phyloP scores from a whole-genome alignment of 2,329 filamentous ascomycete species.

The Exophiala lecanii-corni region DNA sequence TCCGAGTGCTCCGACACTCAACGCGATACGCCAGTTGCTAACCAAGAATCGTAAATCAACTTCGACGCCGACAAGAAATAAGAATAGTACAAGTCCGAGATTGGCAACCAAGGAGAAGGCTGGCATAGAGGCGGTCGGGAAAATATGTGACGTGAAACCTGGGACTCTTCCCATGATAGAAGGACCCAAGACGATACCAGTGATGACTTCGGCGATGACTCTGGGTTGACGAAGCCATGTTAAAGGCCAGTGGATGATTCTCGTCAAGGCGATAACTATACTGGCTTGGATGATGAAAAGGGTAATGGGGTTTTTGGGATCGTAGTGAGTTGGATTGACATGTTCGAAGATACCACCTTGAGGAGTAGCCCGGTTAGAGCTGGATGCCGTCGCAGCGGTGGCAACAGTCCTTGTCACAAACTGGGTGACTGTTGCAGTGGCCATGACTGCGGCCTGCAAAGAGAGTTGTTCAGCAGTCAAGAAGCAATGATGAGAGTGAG shows the following conservation, averaged over 20 bases:
- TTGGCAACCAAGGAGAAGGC: conserved; percentile 75
- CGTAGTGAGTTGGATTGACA: conserved; percentile 63
- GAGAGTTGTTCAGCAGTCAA: not conserved
- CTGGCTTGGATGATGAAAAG: conserved; percentile 70
- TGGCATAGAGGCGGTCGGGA: conserved; percentile 69
- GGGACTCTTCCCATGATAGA: conserved; percentile 85
- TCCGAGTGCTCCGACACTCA: conserved; percentile 71
- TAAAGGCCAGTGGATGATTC: conserved; percentile 69
- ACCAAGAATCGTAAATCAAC: conserved; percentile 74
- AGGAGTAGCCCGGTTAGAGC: conserved; percentile 39
- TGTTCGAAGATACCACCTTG: conserved; percentile 70
- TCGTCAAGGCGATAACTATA: conserved; percentile 72
- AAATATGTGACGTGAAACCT: conserved; percentile 70
- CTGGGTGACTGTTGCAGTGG: conserved; percentile 23
- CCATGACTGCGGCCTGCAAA: conserved; percentile 11
- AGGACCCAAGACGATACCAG: conserved; percentile 78
- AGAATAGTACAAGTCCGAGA: conserved; percentile 74
- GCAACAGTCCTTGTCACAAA: conserved; percentile 21
- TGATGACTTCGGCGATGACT: conserved; percentile 79
- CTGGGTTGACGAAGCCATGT: conserved; percentile 73
- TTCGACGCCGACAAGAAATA: conserved; percentile 85
- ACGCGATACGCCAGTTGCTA: conserved; percentile 74
- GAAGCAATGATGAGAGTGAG: not conserved
- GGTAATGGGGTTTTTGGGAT: conserved; percentile 66
- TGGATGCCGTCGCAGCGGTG: conserved; percentile 20